Base-by-base conservation (phyloP, 441 rosid species). In the Eutrema salsugineum region DNA sequence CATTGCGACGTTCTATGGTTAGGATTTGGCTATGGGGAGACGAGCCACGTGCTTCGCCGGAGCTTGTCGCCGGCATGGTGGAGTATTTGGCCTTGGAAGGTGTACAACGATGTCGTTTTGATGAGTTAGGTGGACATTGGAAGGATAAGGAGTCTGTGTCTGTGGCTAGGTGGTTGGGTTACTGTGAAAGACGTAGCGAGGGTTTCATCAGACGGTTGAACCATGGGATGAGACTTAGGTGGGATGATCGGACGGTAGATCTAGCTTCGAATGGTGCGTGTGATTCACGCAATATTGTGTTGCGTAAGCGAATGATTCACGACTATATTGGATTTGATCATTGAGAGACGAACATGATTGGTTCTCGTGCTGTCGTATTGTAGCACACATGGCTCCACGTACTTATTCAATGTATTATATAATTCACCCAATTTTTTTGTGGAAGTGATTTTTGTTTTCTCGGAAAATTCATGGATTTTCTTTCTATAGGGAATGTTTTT, bases 161-260 rank as follows among this genome's bases (percentile, higher is more conserved):
- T 43, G 78, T 81, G 67, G 84, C 75, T n/a, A 2, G 19, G 48
- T 60, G 63, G 54, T 77, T 88, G 69, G 72, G 60, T 14, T 32
- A 68, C 38, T 74, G 88, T 54, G 90, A 81, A 68, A 33, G 62
- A 68, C 40, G 42, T 5, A 50, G 59, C 0, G 71, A 71, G 47
- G 91, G 89, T 39, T 87, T 83, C 84, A 67, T 91, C 76, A 72
- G 40, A 75, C 69, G 87, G 83, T 60, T 83, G 73, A 83, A 83
- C 73, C 70, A 67, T 42, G 82, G 53, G 47, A 19, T 85, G 76
- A 81, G 84, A 43, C 76, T 79, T n/a, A 12, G 24, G 35, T 83
- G 84, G 90, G 43, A 64, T 40, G 77, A 71, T 73, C 58, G 62
- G 65, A 82, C 72, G 83, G 86, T 82, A 55, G 78, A 78, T 19